Base-by-base conservation (phyloP, 2,329 filamentous ascomycete genomes). In the Pseudogymnoascus sp. region DNA sequence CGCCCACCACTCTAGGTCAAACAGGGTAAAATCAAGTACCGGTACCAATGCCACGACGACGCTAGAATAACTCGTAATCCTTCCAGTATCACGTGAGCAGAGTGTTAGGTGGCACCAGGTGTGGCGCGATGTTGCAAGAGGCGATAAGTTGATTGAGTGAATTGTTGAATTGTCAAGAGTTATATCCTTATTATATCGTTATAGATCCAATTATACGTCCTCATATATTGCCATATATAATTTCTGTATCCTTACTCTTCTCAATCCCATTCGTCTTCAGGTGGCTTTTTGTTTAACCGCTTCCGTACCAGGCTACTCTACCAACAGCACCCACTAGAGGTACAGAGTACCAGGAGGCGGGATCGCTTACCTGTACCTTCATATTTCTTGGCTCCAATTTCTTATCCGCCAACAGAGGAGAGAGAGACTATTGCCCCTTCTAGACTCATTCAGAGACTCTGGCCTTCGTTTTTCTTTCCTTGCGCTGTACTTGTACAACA, bases 331-430 rank as follows among this genome's bases (percentile, higher is more conserved):
- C 18, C 18, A 18, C 20, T 25, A 25, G 4, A 43, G 14, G 20
- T 25, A 25, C 39, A 18, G 18, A 18, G 18, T 4, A 35, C 7
- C 22, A 47, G 41, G 41, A 47, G 22, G 22, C 41, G 41, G 22
- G 22, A 47, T 47, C 41, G 41, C 41, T 47, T 47, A 47, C 41
- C 41, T 25, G 41, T 47, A 47, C 41, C 41, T 47, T 47, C 41
- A 47, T 28, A 47, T 47, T 47, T 47, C 41, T 47, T 47, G 41
- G 41, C 41, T 43, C 41, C 41, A 47, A 47, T 47, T 47, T 47
- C 41, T 47, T 47, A 47, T 47, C 41, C 41, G 22, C 28, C n/a
- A 22, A 47, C 41, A 22, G 41, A 47, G 15, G 11, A 35, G 33
- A 35, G 33, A 39, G 41, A 28, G 41, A 28, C 41, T 28, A 47